Conservation (phyloP, 2,329 filamentous ascomycete species). For the Chaetomium sp. region DNA sequence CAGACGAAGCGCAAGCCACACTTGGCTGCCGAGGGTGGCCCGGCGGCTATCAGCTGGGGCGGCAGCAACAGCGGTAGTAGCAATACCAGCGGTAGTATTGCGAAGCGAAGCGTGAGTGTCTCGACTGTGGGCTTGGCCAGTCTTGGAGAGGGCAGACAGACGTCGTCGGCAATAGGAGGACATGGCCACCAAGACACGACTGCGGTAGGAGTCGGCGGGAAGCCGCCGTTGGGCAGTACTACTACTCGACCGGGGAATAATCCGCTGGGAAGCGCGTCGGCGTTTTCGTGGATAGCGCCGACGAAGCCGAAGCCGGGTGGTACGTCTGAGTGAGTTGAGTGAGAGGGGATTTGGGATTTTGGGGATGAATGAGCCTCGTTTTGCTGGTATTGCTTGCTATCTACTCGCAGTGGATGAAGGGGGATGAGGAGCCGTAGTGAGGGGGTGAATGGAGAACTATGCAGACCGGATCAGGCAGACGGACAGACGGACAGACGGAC, state of each 20-base stretch:
- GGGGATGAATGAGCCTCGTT: no score
- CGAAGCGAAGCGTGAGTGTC: slow-evolving; percentile 41
- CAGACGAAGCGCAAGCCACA: slow-evolving; percentile 34
- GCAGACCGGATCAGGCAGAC: no score
- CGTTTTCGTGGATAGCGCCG: slow-evolving; percentile 84
- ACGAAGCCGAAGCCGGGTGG: slow-evolving; percentile 39
- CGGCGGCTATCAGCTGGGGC: slow-evolving; percentile 16
- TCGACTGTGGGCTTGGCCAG: slow-evolving; percentile 21
- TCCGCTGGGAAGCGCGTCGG: slow-evolving; percentile 84
- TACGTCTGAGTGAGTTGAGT: slow-evolving; percentile 26
- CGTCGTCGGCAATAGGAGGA: background rate
- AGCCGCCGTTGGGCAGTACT: slow-evolving; percentile 26
- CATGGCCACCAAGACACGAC: no score
- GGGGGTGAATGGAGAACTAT: no score
- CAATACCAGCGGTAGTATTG: slow-evolving; percentile 8
- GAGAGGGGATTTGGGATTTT: background rate
- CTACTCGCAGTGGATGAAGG: no score
- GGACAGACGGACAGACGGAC: background rate
- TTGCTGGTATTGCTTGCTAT: no score
- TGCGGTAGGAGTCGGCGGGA: slow-evolving; percentile 24
- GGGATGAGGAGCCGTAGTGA: no score
- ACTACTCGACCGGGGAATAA: slow-evolving; percentile 56
- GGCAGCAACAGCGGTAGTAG: slow-evolving; percentile 9
- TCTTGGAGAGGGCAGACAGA: slow-evolving; percentile 21
- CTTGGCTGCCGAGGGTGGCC: slow-evolving; percentile 14